phyloP scores from a whole-genome alignment of 1,139 yeast species.

The Pneumocystis oryctolagi region DNA sequence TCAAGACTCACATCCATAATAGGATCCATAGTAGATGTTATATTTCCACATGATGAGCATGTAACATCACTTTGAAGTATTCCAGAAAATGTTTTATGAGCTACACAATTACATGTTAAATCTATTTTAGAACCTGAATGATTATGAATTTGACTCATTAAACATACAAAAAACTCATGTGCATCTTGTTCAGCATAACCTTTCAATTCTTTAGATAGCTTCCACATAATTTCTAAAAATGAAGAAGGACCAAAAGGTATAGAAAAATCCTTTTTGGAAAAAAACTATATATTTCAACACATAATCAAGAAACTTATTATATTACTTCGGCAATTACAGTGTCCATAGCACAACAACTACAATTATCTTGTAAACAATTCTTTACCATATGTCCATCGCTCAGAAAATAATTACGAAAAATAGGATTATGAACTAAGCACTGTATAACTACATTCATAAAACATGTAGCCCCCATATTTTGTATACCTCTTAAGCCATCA shows the following conservation, averaged over 20 bases:
- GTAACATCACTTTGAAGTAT: conserved; percentile 56
- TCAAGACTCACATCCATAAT: conserved; percentile 80
- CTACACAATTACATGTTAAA: conserved; percentile 50
- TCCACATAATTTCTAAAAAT: conserved; percentile 68
- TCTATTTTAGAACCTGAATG: conserved; percentile 1
- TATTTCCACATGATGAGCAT: conserved; percentile 53
- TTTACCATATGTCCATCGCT: conserved; percentile 43
- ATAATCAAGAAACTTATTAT: conserved; percentile 18
- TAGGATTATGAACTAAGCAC: conserved; percentile 74
- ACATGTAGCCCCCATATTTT: conserved; percentile 92
- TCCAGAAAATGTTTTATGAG: conserved; percentile 70
- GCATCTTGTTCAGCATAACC: conserved; percentile 97
- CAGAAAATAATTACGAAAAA: conserved; percentile 60
- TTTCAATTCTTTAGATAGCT: conserved; percentile 64
- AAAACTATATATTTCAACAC: conserved; percentile 10
- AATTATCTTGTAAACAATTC: conserved; percentile 29
- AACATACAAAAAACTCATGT: conserved; percentile 89
- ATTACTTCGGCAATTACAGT: conserved; percentile 42
- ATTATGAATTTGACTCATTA: conserved; percentile 64
- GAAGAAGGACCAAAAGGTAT: conserved; percentile 43
- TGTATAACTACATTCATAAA: conserved; percentile 86
- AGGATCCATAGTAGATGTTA: conserved; percentile 67
- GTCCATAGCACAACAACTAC: conserved; percentile 76
- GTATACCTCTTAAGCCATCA: conserved; percentile 64
- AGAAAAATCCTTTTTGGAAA: background rate